Percentiles rank a stretch among this genome's conserved stretches.
These are phyloP conservation scores for Xylaria acuta DNA, from an alignment of 495 filamentous ascomycete genomes.

Conservation along the genomic window DNA sequence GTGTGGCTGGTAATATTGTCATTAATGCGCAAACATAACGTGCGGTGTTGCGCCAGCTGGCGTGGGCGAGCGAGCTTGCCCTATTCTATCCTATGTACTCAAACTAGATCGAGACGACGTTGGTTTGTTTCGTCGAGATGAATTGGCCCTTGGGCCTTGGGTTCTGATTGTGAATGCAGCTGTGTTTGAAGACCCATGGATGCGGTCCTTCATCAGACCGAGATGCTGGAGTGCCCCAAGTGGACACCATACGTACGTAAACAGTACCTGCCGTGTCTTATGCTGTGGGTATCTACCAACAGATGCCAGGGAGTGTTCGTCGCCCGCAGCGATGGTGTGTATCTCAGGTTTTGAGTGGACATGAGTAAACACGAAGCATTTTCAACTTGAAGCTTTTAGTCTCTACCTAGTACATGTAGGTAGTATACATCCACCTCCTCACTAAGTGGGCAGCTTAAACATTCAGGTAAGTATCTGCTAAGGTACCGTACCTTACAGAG, in stretches of 20 bases:
- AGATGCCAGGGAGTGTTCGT: neutral
- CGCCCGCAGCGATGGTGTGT: neutral
- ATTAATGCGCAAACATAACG: slow-evolving; percentile 26
- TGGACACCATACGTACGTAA: slow-evolving; percentile 15
- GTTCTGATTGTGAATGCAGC: slow-evolving; percentile 3
- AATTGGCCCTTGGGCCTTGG: slow-evolving; percentile 11
- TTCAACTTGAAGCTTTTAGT: neutral
- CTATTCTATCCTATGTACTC: neutral
- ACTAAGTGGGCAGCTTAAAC: neutral
- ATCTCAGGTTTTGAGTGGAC: neutral
- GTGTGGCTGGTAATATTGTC: slow-evolving; percentile 43
- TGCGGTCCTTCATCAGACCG: slow-evolving; percentile 18
- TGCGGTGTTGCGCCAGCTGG: neutral
- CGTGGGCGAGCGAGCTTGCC: neutral
- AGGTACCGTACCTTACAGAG: too few species aligned
- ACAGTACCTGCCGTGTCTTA: neutral
- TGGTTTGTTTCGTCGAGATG: slow-evolving; percentile 17
- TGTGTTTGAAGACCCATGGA: slow-evolving; percentile 23
- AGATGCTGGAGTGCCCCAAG: slow-evolving; percentile 20
- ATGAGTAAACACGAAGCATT: neutral
- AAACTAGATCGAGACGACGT: neutral
- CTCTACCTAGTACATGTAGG: neutral
- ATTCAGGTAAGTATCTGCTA: neutral
- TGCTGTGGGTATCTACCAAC: neutral
- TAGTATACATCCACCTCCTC: neutral